Evolutionary conservation across 2,329 filamentous ascomycete species (phyloP), one percentile per base, ranked within the genome.

Genomic region (Hymenoscyphus repandus): DNA sequence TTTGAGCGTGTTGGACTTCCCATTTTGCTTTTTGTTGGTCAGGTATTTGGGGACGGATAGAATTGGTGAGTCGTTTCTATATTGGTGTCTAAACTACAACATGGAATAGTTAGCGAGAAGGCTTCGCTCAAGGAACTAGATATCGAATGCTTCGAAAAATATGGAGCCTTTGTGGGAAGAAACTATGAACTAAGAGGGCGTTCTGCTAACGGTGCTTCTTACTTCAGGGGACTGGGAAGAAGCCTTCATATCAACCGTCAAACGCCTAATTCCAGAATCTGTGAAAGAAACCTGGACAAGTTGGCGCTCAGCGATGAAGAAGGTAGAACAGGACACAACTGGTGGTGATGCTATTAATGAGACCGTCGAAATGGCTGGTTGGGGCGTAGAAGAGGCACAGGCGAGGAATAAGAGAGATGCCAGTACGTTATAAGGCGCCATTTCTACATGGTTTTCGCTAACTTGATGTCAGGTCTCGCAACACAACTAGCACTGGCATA

Each of bases 401-500:
- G 72, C 77, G 65, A 73, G 73, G 59, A 80, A 83, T 63, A 74
- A 77, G 55, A 76, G 76, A 39, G 82, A 84, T 68, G 88, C 88
- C 43, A 93, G 89, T 93, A 79, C 70, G 88, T 85, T 13, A 5
- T 13, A 20, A 45, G 37, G 46, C 13, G 3, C 33, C 34, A 41
- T 31, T 45, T 17, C 20, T 18, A 10, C 22, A 5, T n/a, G 4
- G 18, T n/a, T 15, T 9, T n/a, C 2, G 13, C 17, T 34, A 22
- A 33, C 44, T n/a, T 46, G 20, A 40, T 10, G 48, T 34, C 36
- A 85, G 81, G 81, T 60, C 68, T 85, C 32, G 80, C 76, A 46
- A 97, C 93, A 7, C 90, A 96, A 66, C 74, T 99, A 30, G 90
- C 89, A 13, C 78, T 99, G 44, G 93, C 93, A 11, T 99, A 99